phyloP scores from a whole-genome alignment of 2,329 filamentous ascomycete genomes.

The Chaetomium sp. region DNA sequence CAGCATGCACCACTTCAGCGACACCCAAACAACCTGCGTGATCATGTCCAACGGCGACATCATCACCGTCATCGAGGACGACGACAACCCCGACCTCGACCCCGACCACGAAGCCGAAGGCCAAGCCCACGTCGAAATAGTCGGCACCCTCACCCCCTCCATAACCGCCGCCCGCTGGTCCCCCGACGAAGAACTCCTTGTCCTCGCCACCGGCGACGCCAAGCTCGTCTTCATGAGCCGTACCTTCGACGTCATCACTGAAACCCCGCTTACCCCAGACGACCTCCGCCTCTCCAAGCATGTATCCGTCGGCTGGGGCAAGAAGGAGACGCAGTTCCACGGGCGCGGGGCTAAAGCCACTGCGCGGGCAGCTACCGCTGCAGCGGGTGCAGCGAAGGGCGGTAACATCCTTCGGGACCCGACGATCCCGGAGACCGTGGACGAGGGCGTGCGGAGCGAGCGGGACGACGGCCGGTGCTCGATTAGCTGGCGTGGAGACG shows the following conservation, averaged over 20 bases:
- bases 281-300: constrained; percentile 86
- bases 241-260: constrained; percentile 76
- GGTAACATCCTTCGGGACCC: constrained; percentile 62
- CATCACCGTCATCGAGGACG: constrained; percentile 72
- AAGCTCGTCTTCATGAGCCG: constrained; percentile 90
- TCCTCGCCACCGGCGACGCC: constrained; percentile 70
- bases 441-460: constrained; percentile 69
- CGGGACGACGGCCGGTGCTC: constrained; percentile 65
- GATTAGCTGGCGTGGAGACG: constrained; percentile 93
- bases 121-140: constrained; percentile 83
- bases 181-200: constrained; percentile 85
- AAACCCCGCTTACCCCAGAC: constrained; percentile 63
- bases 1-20: constrained; percentile 77
- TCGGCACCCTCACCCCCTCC: constrained; percentile 87
- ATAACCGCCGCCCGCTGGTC: constrained; percentile 90
- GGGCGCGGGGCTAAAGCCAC: constrained; percentile 79
- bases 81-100: constrained; percentile 36
- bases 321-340: constrained; percentile 96
- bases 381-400: too few relatives aligned
- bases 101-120: constrained; percentile 35
- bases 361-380: constrained; percentile 36
- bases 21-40: constrained; percentile 69
- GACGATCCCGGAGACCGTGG: constrained; percentile 87
- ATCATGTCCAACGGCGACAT: constrained; percentile 90
- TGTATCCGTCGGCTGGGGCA: constrained; percentile 96